Base-by-base conservation (phyloP, 306 rosid species). In the Cicer judaicum region DNA sequence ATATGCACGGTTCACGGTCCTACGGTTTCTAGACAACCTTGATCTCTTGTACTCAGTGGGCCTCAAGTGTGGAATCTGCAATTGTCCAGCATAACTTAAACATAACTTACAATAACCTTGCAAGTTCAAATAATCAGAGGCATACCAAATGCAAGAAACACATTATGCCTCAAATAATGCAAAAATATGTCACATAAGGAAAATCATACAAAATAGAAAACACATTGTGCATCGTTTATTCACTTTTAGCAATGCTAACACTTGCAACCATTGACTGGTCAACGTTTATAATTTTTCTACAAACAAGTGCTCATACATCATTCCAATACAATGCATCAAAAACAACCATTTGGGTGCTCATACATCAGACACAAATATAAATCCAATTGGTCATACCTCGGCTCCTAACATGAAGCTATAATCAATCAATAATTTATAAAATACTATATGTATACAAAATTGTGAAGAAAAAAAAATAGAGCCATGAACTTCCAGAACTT, bases 51-150 rank as follows among this genome's bases (percentile, higher is more conserved):
- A 90, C 67, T 90, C 91, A 7, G 87, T 78, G 9, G 96, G 93
- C 82, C 96, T 85, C 79, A 90, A 76, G 82, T 88, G 96, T 46
- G 96, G 93, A 85, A 90, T 90, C 96, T 90, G 87, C 78, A 79
- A 48, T 52, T 13, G 4, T 40, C 60, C 67, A 43, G 12, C 48
- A 48, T 34, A 14, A 44, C 73, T 73, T 39, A 68, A 21, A 49
- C 34, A 24, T 24, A 24, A 24, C 34, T 24, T 2, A 12, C 4
- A 9, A 61, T 11, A 29, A 29, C 5, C 38, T 43, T 49, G 29
- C 7, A 39, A 41, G 7, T 50, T 15, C 8, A 55, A 63, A 53
- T 19, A 40, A n/a, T 6, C 63, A 43, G 5, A 19, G 9, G 42
- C 11, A 5, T 5, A 55, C 21, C 14, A 9, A 24, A 72, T 11